Percentiles rank a stretch among this genome's conserved stretches.
Evolutionary conservation across 306 rosid species (phyloP).

Genomic region (Adenanthera pavonina): DNA sequence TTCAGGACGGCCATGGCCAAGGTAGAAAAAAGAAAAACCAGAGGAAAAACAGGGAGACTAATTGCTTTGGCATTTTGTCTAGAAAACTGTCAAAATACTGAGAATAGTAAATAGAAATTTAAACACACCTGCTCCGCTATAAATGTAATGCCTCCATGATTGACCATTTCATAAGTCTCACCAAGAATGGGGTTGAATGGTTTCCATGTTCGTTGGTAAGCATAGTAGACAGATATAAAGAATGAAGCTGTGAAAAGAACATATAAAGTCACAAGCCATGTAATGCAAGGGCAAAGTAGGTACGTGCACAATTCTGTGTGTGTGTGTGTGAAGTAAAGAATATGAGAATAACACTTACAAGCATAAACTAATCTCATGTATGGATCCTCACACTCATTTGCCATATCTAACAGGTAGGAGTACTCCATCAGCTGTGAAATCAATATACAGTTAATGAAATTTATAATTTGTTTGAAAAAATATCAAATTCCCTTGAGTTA

Average conservation of each 20-base stretch:
- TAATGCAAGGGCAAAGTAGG: conserved; percentile 23
- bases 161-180: conserved; percentile 92
- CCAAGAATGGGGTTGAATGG: conserved; percentile 99
- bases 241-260: conserved; percentile 78
- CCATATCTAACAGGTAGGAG: conserved; percentile 81
- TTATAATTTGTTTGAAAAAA: conserved; percentile 13
- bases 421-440: conserved; percentile 90
- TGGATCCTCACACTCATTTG: conserved; percentile 94
- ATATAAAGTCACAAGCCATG: conserved; percentile 23
- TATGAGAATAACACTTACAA: conserved; percentile 52
- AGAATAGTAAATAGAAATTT: conserved; percentile 2
- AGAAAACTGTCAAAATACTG: conserved; percentile 14
- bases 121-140: conserved; percentile 84
- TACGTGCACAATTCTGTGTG: neutral
- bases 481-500: conserved; percentile 18
- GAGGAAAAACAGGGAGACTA: neutral
- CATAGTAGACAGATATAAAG: conserved; percentile 91
- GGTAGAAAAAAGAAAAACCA: neutral
- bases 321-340: neutral
- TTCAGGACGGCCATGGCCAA: neutral
- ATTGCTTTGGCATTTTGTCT: conserved; percentile 28
- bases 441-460: conserved; percentile 22
- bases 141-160: conserved; percentile 79
- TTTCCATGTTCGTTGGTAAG: conserved; percentile 93
- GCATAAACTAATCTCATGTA: conserved; percentile 85